Evolutionary conservation across 2,329 filamentous ascomycete species (phyloP).

Genomic region (Fusarium metavorans): DNA sequence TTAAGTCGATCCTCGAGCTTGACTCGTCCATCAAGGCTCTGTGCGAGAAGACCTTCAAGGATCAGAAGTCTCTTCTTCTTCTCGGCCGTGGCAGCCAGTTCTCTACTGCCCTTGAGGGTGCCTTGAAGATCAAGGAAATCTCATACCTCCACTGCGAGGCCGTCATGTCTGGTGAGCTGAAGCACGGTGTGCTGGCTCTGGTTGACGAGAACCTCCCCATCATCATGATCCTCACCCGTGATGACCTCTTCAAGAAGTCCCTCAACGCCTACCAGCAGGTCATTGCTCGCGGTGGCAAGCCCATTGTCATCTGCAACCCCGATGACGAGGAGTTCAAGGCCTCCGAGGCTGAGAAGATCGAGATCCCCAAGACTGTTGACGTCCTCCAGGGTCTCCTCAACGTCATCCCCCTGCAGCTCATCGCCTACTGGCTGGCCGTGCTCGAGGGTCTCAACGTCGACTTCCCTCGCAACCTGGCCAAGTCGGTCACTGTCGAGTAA

Average conservation of each 20-base stretch:
- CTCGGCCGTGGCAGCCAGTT: conserved; percentile 96
- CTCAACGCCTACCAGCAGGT: conserved; percentile 99
- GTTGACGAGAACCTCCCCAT: conserved; percentile 99
- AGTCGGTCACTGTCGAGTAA: conserved; percentile 99
- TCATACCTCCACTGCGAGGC: conserved; percentile 99
- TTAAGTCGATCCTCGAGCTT: conserved; percentile 90
- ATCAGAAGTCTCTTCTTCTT: conserved; percentile 95
- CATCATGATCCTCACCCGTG: conserved; percentile 98
- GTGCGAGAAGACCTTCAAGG: conserved; percentile 91
- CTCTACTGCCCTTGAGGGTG: conserved; percentile 96
- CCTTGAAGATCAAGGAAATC: conserved; percentile 99
- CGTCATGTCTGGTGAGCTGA: conserved; percentile 99
- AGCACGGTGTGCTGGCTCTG: conserved; percentile 96
- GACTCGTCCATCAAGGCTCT: conserved; percentile 95
- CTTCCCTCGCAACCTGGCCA: conserved; percentile 98
- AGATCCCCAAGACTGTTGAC: conserved; percentile 96
- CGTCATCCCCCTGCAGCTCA: conserved; percentile 96
- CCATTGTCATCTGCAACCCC: conserved; percentile 98
- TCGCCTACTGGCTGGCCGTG: conserved; percentile 98
- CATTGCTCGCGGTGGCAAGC: conserved; percentile 93
- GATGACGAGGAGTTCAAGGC: conserved; percentile 88
- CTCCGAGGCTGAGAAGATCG: conserved; percentile 94
- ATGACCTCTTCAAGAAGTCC: conserved; percentile 98
- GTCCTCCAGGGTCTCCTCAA: conserved; percentile 96
- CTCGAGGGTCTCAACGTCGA: conserved; percentile 97